phyloP scores from a whole-genome alignment of 768 basidiomycete genomes.

The Boletus rubropictus region DNA sequence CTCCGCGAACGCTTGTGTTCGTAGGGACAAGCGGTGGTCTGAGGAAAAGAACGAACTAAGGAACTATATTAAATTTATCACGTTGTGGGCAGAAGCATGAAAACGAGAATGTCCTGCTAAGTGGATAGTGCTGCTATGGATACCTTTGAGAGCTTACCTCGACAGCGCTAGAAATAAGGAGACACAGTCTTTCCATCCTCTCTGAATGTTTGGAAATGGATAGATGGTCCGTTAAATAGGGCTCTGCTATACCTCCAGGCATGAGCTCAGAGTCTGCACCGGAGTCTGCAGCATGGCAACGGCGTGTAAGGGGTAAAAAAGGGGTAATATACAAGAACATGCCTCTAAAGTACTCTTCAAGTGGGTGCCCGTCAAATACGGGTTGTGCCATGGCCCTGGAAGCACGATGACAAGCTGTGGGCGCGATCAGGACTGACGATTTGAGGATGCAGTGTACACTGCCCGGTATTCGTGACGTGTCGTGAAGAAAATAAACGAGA shows the following conservation, averaged over 20 bases:
- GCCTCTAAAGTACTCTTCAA: constrained; percentile 71
- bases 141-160: constrained; percentile 35
- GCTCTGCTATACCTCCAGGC: constrained; percentile 46
- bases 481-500: constrained; percentile 8
- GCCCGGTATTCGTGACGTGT: constrained; percentile 19
- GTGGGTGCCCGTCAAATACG: constrained; percentile 70
- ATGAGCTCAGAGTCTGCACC: constrained; percentile 53
- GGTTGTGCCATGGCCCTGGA: constrained; percentile 60
- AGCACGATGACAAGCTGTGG: neutral
- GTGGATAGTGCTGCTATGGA: constrained; percentile 9
- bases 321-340: neutral
- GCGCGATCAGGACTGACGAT: constrained; percentile 8
- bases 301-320: constrained; percentile 10
- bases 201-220: constrained; percentile 17
- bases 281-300: constrained; percentile 39
- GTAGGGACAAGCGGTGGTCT: constrained; percentile 29
- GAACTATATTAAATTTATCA: constrained; percentile 28
- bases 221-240: constrained; percentile 8
- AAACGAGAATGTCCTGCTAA: constrained; percentile 7
- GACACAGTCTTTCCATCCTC: constrained; percentile 26
- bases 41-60: constrained; percentile 35
- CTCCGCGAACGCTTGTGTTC: constrained; percentile 56
- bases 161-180: constrained; percentile 15
- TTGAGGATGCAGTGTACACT: constrained; percentile 18
- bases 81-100: neutral